phyloP scores from a whole-genome alignment of 73 alveolate species.

The Paramecium biaurelia region DNA sequence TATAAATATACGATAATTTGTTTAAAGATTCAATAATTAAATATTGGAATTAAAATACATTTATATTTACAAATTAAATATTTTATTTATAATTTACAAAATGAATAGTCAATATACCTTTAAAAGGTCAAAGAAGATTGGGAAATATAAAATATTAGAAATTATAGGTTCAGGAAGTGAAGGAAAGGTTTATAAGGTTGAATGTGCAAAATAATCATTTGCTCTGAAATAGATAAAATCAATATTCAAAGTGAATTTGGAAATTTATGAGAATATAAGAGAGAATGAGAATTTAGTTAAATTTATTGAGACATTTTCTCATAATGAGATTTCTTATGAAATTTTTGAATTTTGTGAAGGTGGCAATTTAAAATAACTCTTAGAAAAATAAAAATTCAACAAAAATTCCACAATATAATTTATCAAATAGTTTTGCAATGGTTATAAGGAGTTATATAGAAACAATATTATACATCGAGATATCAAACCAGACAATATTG shows the following conservation, averaged over 20 bases:
- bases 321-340: neutral
- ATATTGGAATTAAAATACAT: neutral
- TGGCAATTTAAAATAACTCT: neutral
- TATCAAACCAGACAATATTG: conserved; percentile 70
- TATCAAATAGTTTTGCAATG: neutral
- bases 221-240: neutral
- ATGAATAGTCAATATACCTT: neutral
- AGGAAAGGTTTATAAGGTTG: neutral
- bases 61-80: neutral
- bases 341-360: neutral
- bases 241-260: neutral
- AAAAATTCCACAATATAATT: neutral
- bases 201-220: neutral
- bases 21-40: neutral
- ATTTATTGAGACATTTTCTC: neutral
- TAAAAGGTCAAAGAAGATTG: neutral
- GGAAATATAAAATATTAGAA: neutral
- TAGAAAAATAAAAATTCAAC: neutral
- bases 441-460: neutral
- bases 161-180: neutral
- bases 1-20: no score
- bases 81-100: neutral
- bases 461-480: conserved; percentile 70
- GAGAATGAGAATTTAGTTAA: neutral
- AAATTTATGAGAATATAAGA: neutral